Conservation (phyloP, 176 grass and related monocot species). For the Triticum urartu region DNA sequence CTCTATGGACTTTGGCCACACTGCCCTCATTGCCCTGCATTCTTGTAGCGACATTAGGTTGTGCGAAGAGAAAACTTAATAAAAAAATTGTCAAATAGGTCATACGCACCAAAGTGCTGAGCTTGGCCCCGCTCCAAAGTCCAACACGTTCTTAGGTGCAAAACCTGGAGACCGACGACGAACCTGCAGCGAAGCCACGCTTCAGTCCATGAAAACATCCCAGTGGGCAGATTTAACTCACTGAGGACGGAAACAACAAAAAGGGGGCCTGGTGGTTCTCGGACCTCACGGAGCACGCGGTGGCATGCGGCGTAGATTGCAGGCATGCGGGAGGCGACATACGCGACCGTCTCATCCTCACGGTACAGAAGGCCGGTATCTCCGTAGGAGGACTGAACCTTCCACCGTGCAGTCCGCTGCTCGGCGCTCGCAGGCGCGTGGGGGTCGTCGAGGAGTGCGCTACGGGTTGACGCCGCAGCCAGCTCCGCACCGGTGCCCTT, state of each 20-base stretch:
- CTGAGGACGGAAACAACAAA: neutral
- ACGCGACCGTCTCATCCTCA: slow-evolving; percentile 82
- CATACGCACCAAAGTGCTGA: slow-evolving; percentile 84
- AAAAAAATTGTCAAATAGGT: neutral
- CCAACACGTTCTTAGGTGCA: slow-evolving; percentile 72
- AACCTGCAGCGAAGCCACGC: slow-evolving; percentile 52
- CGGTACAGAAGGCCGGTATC: slow-evolving; percentile 75
- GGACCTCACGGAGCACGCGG: slow-evolving; percentile 86
- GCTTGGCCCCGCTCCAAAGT: slow-evolving; percentile 88
- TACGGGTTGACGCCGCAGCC: slow-evolving; percentile 49
- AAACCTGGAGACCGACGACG: slow-evolving; percentile 65
- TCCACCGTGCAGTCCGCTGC: slow-evolving; percentile 59
- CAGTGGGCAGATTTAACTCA: neutral
- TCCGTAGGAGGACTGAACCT: slow-evolving; percentile 73
- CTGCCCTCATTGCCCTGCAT: slow-evolving; percentile 89
- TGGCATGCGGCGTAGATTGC: slow-evolving; percentile 81
- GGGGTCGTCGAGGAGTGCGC: slow-evolving; percentile 63
- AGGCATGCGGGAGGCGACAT: slow-evolving; percentile 87
- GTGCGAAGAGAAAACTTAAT: neutral
- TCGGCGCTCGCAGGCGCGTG: slow-evolving; percentile 39
- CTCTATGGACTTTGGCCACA: slow-evolving; percentile 87
- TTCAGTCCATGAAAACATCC: neutral
- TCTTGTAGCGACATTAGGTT: slow-evolving; percentile 8
- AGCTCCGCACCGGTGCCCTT: slow-evolving; percentile 73
- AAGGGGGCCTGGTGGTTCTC: neutral